phyloP scores from a whole-genome alignment of 2,329 filamentous ascomycete species.

The Neofusicoccum cordaticola region DNA sequence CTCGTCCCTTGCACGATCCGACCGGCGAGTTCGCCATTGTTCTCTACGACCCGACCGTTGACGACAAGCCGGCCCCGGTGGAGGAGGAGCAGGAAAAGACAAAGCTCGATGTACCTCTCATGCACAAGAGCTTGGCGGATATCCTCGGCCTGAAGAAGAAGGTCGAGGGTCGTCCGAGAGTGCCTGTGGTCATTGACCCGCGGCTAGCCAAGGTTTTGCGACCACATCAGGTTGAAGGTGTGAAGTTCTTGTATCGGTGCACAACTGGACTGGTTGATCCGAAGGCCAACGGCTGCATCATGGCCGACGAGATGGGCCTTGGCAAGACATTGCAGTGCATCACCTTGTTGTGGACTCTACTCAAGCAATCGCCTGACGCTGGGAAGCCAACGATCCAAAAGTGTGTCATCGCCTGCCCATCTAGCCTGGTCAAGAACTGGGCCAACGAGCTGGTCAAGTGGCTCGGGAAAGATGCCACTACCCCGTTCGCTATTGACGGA shows the following conservation, averaged over 20 bases:
- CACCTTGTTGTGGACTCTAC: conserved; percentile 88
- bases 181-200: conserved; percentile 97
- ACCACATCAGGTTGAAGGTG: conserved; percentile 95
- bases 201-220: conserved; percentile 82
- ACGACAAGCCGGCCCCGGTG: conserved; percentile 67
- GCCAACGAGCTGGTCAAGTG: conserved; percentile 96
- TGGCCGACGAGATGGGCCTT: conserved; percentile 98
- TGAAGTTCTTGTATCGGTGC: conserved; percentile 94
- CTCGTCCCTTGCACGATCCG: conserved; percentile 88
- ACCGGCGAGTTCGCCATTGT: conserved; percentile 96
- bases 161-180: conserved; percentile 76
- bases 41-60: conserved; percentile 88
- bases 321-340: conserved; percentile 98
- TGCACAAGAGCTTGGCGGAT: conserved; percentile 93
- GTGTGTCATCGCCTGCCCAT: conserved; percentile 93
- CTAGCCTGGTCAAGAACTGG: conserved; percentile 96
- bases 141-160: conserved; percentile 93
- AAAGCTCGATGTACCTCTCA: conserved; percentile 70
- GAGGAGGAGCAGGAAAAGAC: conserved; percentile 46
- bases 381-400: conserved; percentile 93
- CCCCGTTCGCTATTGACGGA: conserved; percentile 92
- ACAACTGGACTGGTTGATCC: conserved; percentile 93
- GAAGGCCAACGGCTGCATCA: conserved; percentile 95
- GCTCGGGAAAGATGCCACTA: conserved; percentile 88
- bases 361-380: conserved; percentile 95